phyloP scores from a whole-genome alignment of 306 rosid genomes.

The Prunus davidiana region DNA sequence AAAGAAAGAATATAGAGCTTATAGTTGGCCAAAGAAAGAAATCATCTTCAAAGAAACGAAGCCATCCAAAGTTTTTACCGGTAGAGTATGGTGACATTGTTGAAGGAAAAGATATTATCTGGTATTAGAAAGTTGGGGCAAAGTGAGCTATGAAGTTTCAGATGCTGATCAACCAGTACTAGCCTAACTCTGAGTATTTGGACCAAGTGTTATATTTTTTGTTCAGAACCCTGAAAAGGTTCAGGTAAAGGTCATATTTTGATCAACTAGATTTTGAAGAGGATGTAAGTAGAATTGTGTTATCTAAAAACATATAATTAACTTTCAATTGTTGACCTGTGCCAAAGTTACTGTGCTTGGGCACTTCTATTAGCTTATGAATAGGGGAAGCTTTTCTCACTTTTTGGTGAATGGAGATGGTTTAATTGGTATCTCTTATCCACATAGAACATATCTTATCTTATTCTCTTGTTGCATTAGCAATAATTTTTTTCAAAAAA shows the following conservation, averaged over 20 bases:
- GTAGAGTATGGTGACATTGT: conserved; percentile 89
- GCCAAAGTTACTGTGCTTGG: conserved; percentile 17
- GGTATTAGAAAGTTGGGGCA: conserved; percentile 89
- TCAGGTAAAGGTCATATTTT: conserved; percentile 87
- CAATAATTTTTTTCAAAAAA: not conserved
- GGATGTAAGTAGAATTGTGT: conserved; percentile 44
- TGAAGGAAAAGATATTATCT: conserved; percentile 83
- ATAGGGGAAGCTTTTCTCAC: conserved; percentile 9
- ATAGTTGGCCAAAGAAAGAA: conserved; percentile 99
- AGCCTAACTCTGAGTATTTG: conserved; percentile 79
- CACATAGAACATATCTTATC: not conserved
- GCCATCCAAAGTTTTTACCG: conserved; percentile 72
- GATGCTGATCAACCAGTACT: conserved; percentile 91
- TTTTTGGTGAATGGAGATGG: conserved; percentile 14
- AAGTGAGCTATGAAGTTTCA: conserved; percentile 93
- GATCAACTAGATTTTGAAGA: conserved; percentile 62
- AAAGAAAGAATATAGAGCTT: conserved; percentile 94
- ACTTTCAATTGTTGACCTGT: conserved; percentile 20
- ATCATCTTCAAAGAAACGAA: conserved; percentile 88
- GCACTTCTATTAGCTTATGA: conserved; percentile 12
- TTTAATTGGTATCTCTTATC: conserved; percentile 3
- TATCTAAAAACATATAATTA: conserved; percentile 17
- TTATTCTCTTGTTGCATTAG: conserved; percentile 12
- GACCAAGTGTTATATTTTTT: conserved; percentile 72
- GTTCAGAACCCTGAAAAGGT: conserved; percentile 83